phyloP scores from a whole-genome alignment of 164 flowering plant genomes.

The Tetrastigma voinierianum region DNA sequence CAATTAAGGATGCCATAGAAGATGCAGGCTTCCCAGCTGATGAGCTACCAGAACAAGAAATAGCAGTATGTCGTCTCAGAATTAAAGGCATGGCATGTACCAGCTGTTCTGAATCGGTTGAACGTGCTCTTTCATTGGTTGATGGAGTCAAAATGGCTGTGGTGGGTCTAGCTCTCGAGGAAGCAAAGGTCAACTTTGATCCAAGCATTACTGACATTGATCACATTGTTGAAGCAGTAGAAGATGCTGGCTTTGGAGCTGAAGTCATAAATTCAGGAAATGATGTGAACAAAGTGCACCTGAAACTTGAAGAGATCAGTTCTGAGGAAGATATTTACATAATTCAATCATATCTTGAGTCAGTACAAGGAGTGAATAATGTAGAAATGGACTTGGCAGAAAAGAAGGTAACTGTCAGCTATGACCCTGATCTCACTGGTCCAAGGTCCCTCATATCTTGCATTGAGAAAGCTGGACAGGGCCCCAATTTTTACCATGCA shows the following conservation, averaged over 20 bases:
- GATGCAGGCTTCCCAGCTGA: slow-evolving; percentile 66
- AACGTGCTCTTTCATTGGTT: slow-evolving; percentile 61
- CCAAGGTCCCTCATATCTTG: slow-evolving; percentile 73
- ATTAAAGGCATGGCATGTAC: slow-evolving; percentile 95
- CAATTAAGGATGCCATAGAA: slow-evolving; percentile 64
- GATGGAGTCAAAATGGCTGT: slow-evolving; percentile 83
- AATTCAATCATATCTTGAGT: slow-evolving; percentile 51
- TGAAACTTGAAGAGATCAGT: slow-evolving; percentile 61
- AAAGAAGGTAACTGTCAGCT: slow-evolving; percentile 48
- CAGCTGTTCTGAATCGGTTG: slow-evolving; percentile 86
- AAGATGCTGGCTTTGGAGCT: slow-evolving; percentile 92
- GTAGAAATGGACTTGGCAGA: slow-evolving; percentile 64
- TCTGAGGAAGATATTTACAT: slow-evolving; percentile 40
- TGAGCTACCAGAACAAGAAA: slow-evolving; percentile 72
- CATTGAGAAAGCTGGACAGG: slow-evolving; percentile 51
- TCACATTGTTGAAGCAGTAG: slow-evolving; percentile 59
- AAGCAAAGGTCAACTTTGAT: slow-evolving; percentile 90
- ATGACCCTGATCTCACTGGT: slow-evolving; percentile 80
- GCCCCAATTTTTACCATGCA: slow-evolving; percentile 50
- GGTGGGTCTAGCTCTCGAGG: slow-evolving; percentile 87
- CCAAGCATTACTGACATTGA: slow-evolving; percentile 48
- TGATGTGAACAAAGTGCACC: slow-evolving; percentile 69
- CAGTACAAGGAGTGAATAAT: slow-evolving; percentile 59
- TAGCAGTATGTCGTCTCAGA: slow-evolving; percentile 71
- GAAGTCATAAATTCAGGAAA: slow-evolving; percentile 67